These are phyloP conservation scores for Raphanus sativus DNA, from an alignment of 345 rosid genomes.

Conservation along the genomic window DNA sequence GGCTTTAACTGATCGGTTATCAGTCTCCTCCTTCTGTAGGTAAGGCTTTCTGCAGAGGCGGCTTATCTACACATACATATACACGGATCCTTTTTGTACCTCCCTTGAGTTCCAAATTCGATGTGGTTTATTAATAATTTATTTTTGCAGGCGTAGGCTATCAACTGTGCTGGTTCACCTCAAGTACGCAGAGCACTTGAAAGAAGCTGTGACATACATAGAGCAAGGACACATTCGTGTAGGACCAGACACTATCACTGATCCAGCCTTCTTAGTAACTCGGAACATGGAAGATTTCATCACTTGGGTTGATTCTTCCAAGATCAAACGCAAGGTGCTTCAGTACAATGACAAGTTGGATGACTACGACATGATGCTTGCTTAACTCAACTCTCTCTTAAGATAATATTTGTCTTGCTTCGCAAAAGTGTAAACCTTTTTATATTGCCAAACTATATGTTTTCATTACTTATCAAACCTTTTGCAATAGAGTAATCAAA, in stretches of 20 bases:
- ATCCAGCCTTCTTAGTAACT: conserved; percentile 87
- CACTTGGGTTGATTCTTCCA: conserved; percentile 94
- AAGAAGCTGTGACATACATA: conserved; percentile 88
- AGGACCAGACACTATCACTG: conserved; percentile 82
- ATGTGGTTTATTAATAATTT: background rate
- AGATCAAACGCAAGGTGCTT: conserved; percentile 82
- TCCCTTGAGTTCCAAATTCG: background rate
- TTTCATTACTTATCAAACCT: background rate
- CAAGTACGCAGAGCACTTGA: conserved; percentile 85
- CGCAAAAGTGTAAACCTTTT: conserved; percentile 9
- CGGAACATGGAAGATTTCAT: conserved; percentile 92
- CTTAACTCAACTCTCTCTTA: conserved; percentile 28
- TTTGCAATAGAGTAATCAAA: background rate
- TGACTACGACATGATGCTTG: conserved; percentile 77
- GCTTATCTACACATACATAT: no score
- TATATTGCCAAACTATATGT: background rate
- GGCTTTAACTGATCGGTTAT: conserved; percentile 70
- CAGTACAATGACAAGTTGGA: conserved; percentile 83
- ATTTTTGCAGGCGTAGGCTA: conserved; percentile 67
- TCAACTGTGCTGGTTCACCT: conserved; percentile 59
- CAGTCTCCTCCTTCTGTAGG: conserved; percentile 86
- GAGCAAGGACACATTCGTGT: conserved; percentile 93
- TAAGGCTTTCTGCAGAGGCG: background rate
- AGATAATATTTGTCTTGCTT: background rate
- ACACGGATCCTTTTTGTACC: no score